Percentiles rank a stretch among this genome's conserved stretches.
phyloP scores from a whole-genome alignment of 371 early-diverging fungal genomes.

The Mortierella sp. region DNA sequence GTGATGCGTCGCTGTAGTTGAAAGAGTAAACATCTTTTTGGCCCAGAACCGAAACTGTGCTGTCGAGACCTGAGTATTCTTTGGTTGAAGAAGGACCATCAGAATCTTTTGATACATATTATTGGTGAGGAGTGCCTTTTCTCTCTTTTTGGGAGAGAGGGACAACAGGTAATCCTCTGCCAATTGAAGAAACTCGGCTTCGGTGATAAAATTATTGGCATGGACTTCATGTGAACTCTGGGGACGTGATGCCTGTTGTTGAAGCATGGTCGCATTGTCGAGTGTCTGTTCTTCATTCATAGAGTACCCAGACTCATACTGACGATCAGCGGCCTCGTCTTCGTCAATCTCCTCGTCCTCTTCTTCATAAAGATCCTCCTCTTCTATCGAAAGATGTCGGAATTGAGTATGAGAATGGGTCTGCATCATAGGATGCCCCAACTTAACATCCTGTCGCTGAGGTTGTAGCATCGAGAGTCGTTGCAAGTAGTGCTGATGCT shows the following conservation, averaged over 20 bases:
- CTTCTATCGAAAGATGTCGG: not conserved
- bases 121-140: slow-evolving; percentile 66
- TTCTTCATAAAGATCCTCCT: slow-evolving; percentile 1
- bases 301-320: not conserved
- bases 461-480: not conserved
- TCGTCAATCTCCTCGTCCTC: slow-evolving; percentile 6
- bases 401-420: not conserved
- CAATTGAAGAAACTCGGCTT: slow-evolving; percentile 35
- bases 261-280: not conserved
- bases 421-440: not conserved
- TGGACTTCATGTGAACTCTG: slow-evolving; percentile 35
- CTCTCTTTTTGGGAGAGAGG: slow-evolving; percentile 68
- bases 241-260: slow-evolving; percentile 17
- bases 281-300: not conserved
- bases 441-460: not conserved
- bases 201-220: slow-evolving; percentile 32
- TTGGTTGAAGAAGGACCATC: slow-evolving; percentile 67
- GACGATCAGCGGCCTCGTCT: slow-evolving; percentile 11
- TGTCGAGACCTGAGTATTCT: slow-evolving; percentile 70
- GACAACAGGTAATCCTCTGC: slow-evolving; percentile 63
- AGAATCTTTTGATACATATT: slow-evolving; percentile 63
- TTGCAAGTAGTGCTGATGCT: not conserved
- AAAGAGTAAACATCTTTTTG: slow-evolving; percentile 71
- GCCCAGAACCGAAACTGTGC: slow-evolving; percentile 76
- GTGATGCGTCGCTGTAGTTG: slow-evolving; percentile 44